Base-by-base conservation (phyloP, 2,329 filamentous ascomycete genomes). In the Arthrocladium fulminans region DNA sequence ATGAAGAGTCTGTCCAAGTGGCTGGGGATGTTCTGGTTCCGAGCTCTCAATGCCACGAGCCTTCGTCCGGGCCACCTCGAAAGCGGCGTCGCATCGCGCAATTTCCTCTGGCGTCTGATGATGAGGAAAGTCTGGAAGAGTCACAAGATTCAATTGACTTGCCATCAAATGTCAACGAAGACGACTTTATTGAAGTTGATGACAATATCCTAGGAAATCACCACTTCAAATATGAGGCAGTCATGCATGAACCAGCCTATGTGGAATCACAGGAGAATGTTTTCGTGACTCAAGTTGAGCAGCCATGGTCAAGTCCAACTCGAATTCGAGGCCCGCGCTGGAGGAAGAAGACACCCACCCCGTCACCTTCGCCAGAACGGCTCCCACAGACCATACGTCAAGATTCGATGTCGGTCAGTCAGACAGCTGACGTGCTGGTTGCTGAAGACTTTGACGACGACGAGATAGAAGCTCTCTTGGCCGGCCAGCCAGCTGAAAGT, bases 381-480 rank as follows among this genome's bases (percentile, higher is more conserved):
- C 15, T 2, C 9, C 38, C 27, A 17, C 38, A 27, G 15, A 32
- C n/a, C 6, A 29, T 32, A 15, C 30, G 32, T 20, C 37, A 24
- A 35, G 13, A 22, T 5, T 13, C 41, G 3, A 5, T 20, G 30
- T 39, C 22, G 2, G n/a, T 27, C 38, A 25, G 25, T 6, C 38
- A 27, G 10, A 47, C 30, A 17, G 44, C 50, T 15, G 48, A 53
- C 23, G 52, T 54, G 23, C 25, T 46, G 2, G n/a, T 46, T 13
- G 46, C 50, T 27, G 53, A 55, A n/a, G 50, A 49, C 13, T 47
- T 54, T 44, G 54, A 46, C 32, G 51, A 61, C 57, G 56, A 61
- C 52, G 71, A 78, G 0, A 73, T 77, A 1, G 76, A 88, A 69
- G 84, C 82, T 1, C 88, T 89, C 60, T 80, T 79, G 44, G 79